Base-by-base conservation (phyloP, 2,329 filamentous ascomycete species). In the Botrytis porri region DNA sequence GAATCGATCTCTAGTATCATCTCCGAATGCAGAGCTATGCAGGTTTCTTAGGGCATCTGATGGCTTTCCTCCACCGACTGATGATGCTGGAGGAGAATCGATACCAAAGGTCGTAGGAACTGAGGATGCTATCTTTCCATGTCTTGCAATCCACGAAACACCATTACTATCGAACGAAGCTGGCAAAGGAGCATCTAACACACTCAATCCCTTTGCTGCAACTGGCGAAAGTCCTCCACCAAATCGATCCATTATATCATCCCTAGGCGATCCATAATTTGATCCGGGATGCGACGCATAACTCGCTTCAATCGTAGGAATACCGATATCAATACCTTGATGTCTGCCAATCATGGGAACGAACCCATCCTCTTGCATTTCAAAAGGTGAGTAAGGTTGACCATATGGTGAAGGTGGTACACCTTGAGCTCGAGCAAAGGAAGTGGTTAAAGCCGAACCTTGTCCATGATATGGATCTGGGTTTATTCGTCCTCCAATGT, bases 131-230 rank as follows among this genome's bases (percentile, higher is more conserved):
- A 97, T 94, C 0, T 95, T 94, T 0, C 93, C 96, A 81, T 95
- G 94, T 74, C 94, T 90, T 29, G 95, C 95, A 75, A 94, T 94
- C 81, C 95, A 93, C 18, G 95, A 98, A 70, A 98, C 93, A 67
- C 95, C 95, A 80, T 98, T 96, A 78, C 94, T 97, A 82, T 98
- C 96, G 81, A 98, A 98, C 0, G 95, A 98, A 14, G 95, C 93
- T 1, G 96, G 96, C 14, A 98, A 88, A 25, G 94, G 94, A 3
- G 94, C 96, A 83, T 98, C 95, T 75, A 98, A 88, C 22, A 97
- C 93, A n/a, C 93, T 96, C n/a, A 97, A 82, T 4, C 88, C 88
- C 77, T 89, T 91, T 70, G 89, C 89, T 77, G 89, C 88, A 67
- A 88, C 88, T 0, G 95, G 94, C 22, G 95, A 97, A 70, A 96